Evolutionary conservation across 805 yeast genomes (phyloP), one percentile per base, ranked within the genome.

Genomic region (Kluyveromyces wickerhamii): DNA sequence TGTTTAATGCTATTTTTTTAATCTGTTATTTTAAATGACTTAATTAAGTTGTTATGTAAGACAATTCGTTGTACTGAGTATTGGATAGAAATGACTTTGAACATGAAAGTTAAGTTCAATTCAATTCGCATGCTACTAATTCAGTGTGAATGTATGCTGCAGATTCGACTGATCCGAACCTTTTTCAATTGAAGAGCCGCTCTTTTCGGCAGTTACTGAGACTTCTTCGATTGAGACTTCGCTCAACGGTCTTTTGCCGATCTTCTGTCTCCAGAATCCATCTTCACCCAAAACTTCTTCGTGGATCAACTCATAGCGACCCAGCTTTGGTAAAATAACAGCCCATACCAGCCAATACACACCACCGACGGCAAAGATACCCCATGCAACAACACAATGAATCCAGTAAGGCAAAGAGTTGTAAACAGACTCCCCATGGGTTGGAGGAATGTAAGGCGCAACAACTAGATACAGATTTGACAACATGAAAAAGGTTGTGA

Each of bases 341-440:
- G 76, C 66, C 81, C 85, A 77, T 12, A 76, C 50, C 7, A 76
- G 39, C 80, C 86, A 83, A 62, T 81, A 83, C 1, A 68, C 44
- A 23, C 68, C 72, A 42, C 85, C 89, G 32, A 76, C 53, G 10
- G 67, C 79, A 47, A 79, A 77, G 29, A 83, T 66, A 44, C 80
- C 87, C 77, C 86, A 72, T 9, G 87, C 78, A n/a, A 80, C 84
- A 32, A 82, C 92, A 52, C 86, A 77, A 55, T 81, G 88, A 37
- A 77, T 67, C 68, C 75, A 83, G 62, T 83, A 83, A 19, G 94
- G 94, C 48, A 83, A 62, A 32, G 55, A 44, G n/a, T 72, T 57
- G 65, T 83, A 83, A 35, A 83, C 87, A 23, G 69, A 65, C 59
- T 80, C 79, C 22, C 79, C 82, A 13, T 50, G 65, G 14, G 66